phyloP scores from a whole-genome alignment of 306 rosid genomes.

The Luffa aegyptiaca region DNA sequence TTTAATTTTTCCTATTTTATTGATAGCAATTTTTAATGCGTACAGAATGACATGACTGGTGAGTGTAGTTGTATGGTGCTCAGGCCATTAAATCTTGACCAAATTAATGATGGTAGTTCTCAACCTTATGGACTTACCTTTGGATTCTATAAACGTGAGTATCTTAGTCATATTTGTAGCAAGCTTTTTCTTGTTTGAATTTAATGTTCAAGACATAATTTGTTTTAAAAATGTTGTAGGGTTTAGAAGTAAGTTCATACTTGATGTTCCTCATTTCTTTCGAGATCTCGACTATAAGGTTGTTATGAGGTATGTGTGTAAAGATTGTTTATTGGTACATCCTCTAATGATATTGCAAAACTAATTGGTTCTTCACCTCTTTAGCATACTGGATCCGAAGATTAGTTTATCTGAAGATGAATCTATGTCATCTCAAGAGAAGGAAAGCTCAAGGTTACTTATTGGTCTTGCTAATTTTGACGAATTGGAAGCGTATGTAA shows the following conservation, averaged over 20 bases:
- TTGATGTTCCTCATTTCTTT: not conserved
- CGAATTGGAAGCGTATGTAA: not conserved
- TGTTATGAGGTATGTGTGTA: not conserved
- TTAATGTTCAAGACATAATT: not conserved
- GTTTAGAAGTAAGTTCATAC: not conserved
- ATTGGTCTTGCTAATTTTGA: not conserved
- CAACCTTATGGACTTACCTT: not conserved
- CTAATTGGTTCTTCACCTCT: not conserved
- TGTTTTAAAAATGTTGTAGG: not conserved
- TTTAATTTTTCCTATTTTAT: not conserved
- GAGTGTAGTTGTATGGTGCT: not conserved
- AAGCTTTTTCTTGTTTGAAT: not conserved
- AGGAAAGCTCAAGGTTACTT: not conserved
- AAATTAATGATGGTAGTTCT: not conserved
- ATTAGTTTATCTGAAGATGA: not conserved
- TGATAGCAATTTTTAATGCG: not conserved
- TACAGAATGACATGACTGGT: not conserved
- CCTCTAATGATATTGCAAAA: not conserved
- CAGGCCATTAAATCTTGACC: not conserved
- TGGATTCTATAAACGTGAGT: not conserved
- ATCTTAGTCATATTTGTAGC: not conserved
- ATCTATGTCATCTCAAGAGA: not conserved
- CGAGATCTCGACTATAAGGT: not conserved
- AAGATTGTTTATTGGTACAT: not conserved
- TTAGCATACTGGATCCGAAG: not conserved